phyloP scores from a whole-genome alignment of 78 protist genomes.

The Polysphondylium violaceum region DNA sequence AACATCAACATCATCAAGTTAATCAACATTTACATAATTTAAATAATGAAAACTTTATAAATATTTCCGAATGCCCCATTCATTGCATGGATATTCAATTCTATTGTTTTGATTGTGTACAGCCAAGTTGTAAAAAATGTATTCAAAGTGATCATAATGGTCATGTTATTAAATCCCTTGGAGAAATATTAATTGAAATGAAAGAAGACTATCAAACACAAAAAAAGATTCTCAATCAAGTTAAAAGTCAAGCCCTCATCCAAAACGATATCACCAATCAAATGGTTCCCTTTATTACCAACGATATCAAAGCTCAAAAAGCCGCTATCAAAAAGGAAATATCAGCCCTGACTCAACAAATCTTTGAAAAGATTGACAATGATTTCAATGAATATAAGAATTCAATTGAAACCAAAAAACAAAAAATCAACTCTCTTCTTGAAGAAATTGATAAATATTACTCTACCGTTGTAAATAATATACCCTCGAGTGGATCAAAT shows the following conservation, averaged over 20 bases:
- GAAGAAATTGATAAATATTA: constrained; percentile 22
- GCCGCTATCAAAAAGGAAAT: constrained; percentile 10
- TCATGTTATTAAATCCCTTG: background rate
- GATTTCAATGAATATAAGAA: constrained; percentile 30
- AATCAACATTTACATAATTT: background rate
- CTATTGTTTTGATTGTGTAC: constrained; percentile 19
- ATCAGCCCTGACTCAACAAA: background rate
- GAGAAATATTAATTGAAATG: constrained; percentile 1
- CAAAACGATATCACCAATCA: constrained; percentile 13
- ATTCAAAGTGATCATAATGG: background rate
- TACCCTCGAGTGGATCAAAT: background rate
- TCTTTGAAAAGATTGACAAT: constrained; percentile 27
- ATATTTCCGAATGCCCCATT: constrained; percentile 1
- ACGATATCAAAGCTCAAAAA: constrained; percentile 3
- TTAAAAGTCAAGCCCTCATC: constrained; percentile 7
- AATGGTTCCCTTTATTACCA: background rate
- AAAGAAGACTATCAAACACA: background rate
- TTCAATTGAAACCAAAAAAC: background rate
- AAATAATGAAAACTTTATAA: constrained; percentile 2
- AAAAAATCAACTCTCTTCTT: background rate
- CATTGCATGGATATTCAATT: constrained; percentile 15
- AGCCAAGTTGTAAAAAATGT: constrained; percentile 16
- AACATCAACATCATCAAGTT: background rate
- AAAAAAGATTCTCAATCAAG: background rate
- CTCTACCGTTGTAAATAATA: background rate